Evolutionary conservation across 2,329 filamentous ascomycete genomes (phyloP).

Genomic region (Diplodia seriata): DNA sequence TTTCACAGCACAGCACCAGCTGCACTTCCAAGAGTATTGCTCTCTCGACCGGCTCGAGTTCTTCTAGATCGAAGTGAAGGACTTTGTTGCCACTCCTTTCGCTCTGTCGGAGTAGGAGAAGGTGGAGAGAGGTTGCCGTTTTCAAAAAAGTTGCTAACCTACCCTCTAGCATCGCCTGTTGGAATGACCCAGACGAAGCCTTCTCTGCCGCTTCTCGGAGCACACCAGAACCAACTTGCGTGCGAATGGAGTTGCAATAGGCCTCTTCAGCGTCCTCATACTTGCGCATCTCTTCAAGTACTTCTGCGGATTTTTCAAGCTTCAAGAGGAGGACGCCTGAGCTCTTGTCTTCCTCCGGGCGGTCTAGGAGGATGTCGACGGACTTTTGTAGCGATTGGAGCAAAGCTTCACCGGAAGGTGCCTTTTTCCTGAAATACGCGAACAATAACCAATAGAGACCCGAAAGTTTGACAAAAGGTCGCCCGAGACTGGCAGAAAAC

Average conservation of each 20-base stretch:
- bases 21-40: constrained; percentile 54
- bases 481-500: constrained; percentile 35
- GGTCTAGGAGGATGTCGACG: constrained; percentile 66
- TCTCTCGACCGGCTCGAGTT: constrained; percentile 41
- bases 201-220: constrained; percentile 61
- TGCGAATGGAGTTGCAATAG: constrained; percentile 66
- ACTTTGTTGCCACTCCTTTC: constrained; percentile 60
- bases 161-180: constrained; percentile 60
- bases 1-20: constrained; percentile 42
- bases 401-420: constrained; percentile 53
- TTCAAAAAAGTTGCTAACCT: constrained; percentile 63
- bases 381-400: constrained; percentile 68
- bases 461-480: constrained; percentile 67
- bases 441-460: constrained; percentile 74
- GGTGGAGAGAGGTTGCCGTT: constrained; percentile 65
- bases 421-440: constrained; percentile 57
- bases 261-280: constrained; percentile 65
- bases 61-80: constrained; percentile 46
- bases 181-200: constrained; percentile 59
- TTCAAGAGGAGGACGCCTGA: constrained; percentile 68
- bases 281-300: constrained; percentile 62
- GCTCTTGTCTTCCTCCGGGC: constrained; percentile 62
- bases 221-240: constrained; percentile 65
- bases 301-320: constrained; percentile 70
- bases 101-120: constrained; percentile 54